Base-by-base conservation (phyloP, 371 early-diverging fungal genomes). In the Rhizopus sp. region DNA sequence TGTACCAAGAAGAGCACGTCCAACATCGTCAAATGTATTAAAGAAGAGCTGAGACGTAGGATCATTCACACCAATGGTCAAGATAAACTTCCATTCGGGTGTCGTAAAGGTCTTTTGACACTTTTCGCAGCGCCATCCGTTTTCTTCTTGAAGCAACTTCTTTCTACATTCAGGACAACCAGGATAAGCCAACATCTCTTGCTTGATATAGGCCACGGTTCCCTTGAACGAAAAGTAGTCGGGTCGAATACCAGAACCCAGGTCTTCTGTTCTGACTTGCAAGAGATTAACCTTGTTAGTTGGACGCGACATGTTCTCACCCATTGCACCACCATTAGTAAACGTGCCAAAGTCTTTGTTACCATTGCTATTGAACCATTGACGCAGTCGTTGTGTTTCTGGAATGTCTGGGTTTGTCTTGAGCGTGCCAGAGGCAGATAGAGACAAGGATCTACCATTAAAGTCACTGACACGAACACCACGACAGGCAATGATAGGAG, bases 81-180 rank as follows among this genome's bases (percentile, higher is more conserved):
- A 65, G 45, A 97, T 85, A 68, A 95, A 98, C 62, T 90, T 85
- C 77, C 93, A 91, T 0, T 83, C 72, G 5, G 95, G 95, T 0
- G 66, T 68, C 3, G 82, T 82, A 60, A 68, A 88, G 1, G 71
- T 60, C 53, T 78, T 78, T 60, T 87, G 77, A 70, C 98, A 98
- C 66, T 93, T 95, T 60, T 96, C 97, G 69, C 99, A 99, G 41
- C 93, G 72, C 96, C 95, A 98, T n/a, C 79, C 77, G 34, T 35
- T 51, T 8, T 50, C 73, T 5, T 56, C 69, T 30, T 87, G 85
- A 41, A 85, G 76, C 13, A 75, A 72, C 84, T 98, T 98, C 76
- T 97, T 98, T 63, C 83, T 89, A 71, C 98, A 98, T 15, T 76
- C 83, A n/a, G 91, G 93, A 75, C 97, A 98, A 3, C 90, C 89